Percentiles rank a stretch among this genome's conserved stretches.
Conservation (phyloP, 1,284 basidiomycete genomes). For the Anthracocystis walkeri region DNA sequence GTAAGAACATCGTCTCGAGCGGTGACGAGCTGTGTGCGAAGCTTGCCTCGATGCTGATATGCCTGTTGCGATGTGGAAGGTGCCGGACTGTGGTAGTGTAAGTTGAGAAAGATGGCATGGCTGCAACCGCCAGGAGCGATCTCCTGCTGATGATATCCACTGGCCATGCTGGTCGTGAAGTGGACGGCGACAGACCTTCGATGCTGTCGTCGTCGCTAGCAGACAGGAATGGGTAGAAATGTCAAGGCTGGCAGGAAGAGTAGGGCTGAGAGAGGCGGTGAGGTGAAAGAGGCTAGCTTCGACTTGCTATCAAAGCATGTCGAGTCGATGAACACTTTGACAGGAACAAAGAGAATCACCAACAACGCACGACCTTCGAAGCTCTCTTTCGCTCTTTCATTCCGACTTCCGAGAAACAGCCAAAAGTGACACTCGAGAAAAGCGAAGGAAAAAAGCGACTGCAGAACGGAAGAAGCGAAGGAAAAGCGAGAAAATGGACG, state of each 20-base stretch:
- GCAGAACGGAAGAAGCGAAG: background rate
- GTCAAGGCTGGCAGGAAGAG: background rate
- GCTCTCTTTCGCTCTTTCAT: background rate
- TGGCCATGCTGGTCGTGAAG: constrained; percentile 32
- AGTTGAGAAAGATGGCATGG: constrained; percentile 49
- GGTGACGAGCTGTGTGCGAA: constrained; percentile 60
- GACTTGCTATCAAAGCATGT: background rate
- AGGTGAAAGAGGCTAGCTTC: no score
- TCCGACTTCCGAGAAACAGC: constrained; percentile 15
- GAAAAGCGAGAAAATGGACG: constrained; percentile 6
- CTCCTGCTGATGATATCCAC: constrained; percentile 53
- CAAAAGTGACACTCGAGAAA: background rate
- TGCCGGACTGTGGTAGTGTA: constrained; percentile 35
- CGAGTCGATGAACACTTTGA: background rate
- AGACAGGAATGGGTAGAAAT: background rate
- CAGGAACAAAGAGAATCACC: background rate
- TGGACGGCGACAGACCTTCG: background rate
- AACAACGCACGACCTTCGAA: constrained; percentile 1
- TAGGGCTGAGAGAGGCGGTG: no score
- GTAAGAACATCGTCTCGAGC: constrained; percentile 64
- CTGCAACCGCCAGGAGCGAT: constrained; percentile 57
- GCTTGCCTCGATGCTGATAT: constrained; percentile 53
- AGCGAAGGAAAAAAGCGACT: background rate
- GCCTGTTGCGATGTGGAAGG: constrained; percentile 30
- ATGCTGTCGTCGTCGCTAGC: background rate